Base-by-base conservation (phyloP, 495 filamentous ascomycete genomes). In the Hypoxylon fuscum region DNA sequence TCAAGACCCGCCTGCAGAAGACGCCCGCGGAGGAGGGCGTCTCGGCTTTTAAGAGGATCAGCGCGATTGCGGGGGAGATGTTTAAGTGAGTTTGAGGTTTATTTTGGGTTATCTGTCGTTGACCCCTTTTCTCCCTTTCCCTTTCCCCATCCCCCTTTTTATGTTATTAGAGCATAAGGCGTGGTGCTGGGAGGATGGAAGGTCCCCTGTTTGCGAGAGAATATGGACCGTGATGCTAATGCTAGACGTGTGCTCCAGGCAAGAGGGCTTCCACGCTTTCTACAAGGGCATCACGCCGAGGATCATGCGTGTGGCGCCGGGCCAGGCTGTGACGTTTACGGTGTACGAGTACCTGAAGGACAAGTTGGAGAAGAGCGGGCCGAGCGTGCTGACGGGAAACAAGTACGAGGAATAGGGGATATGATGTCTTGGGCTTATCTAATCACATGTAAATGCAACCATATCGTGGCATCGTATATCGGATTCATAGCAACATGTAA, bases 231-330 rank as follows among this genome's bases (percentile, higher is more conserved):
- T 5, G 2, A 41, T 25, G 42, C 43, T 9, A 58, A 20, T 9
- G 40, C 23, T 9, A 32, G 51, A n/a, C n/a, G n/a, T n/a, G n/a
- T n/a, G n/a, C n/a, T n/a, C n/a, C 59, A 85, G 81, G 53, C 88
- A 94, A 75, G 95, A 99, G 75, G 95, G 95, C 9, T 79, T 90
- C 55, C 86, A 90, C 43, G 94, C 94, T 9, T 99, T 99, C 81
- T 99, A 97, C 81, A 97, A 97, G 85, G 95, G 95, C 60, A 98
- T 99, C 76, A 99, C 95, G 49, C 95, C 95, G 7, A 84, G 95
- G 58, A 90, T 98, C 60, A 98, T 98, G 94, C 85, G 95, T 66
- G 95, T 99, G 27, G 95, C 95, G 25, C 95, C 95, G 11, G 95
- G 95, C 46, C 95, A 99, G 79, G 96, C 96, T 21, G 95, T 99